A percentile compares a stretch with the other conserved stretches of the same genome.
These are phyloP conservation scores for Cytospora piceicola DNA, from an alignment of 2,329 filamentous ascomycete species.

Conservation along the genomic window DNA sequence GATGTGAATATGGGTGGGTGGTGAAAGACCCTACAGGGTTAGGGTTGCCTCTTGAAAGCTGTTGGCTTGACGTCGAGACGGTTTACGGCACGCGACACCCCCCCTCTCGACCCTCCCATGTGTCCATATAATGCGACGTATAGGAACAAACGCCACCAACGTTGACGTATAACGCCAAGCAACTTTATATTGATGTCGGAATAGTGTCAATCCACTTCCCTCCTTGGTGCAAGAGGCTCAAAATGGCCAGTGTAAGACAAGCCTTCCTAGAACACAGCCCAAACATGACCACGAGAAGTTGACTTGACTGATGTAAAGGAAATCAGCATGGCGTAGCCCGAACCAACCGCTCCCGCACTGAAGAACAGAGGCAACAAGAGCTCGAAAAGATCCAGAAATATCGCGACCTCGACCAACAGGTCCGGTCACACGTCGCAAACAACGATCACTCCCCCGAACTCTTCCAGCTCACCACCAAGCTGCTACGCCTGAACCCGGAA, in stretches of 20 bases:
- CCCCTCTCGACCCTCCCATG: neutral
- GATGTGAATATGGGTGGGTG: too few relatives aligned
- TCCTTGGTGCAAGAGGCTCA: slow-evolving; percentile 2
- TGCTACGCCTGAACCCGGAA: slow-evolving; percentile 79
- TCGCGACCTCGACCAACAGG: slow-evolving; percentile 68
- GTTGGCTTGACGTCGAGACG: neutral
- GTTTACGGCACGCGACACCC: neutral
- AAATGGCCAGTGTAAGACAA: slow-evolving; percentile 31
- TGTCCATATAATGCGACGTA: neutral
- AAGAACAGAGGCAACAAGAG: slow-evolving; percentile 73
- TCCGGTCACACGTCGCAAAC: slow-evolving; percentile 65
- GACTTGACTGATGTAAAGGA: slow-evolving; percentile 32
- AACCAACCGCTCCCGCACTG: slow-evolving; percentile 63
- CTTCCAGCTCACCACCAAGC: slow-evolving; percentile 70
- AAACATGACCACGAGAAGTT: slow-evolving; percentile 19
- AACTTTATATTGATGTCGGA: neutral
- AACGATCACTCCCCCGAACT: slow-evolving; percentile 57
- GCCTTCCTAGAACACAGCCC: slow-evolving; percentile 4
- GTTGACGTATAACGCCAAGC: neutral
- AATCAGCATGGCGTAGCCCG: slow-evolving; percentile 82
- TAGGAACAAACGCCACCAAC: neutral
- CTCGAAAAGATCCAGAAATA: slow-evolving; percentile 77
- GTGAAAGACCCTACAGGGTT: too few relatives aligned
- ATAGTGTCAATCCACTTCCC: neutral
- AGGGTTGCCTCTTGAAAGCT: neutral